These are phyloP conservation scores for Diaporthe ilicicola DNA, from an alignment of 2,329 filamentous ascomycete species.

Conservation along the genomic window DNA sequence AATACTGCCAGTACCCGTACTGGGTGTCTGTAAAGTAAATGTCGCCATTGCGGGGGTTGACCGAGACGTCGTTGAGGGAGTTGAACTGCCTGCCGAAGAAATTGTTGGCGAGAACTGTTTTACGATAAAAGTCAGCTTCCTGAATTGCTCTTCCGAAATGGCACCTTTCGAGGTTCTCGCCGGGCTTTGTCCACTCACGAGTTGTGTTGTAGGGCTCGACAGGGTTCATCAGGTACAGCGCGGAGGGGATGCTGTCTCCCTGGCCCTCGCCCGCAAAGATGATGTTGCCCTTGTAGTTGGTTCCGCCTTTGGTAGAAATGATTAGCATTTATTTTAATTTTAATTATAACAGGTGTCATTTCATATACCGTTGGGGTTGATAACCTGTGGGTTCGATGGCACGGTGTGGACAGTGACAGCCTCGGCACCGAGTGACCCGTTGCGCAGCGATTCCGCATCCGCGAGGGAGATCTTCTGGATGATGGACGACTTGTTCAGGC, in stretches of 20 bases:
- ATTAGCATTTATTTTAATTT: neutral
- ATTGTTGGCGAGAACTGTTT: conserved; percentile 63
- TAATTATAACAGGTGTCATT: too few species aligned
- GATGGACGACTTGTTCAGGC: conserved; percentile 58
- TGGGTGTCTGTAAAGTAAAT: conserved; percentile 72
- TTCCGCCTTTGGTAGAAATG: conserved; percentile 45
- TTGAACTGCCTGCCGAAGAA: conserved; percentile 68
- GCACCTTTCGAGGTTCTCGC: too few species aligned
- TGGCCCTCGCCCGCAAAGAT: conserved; percentile 16
- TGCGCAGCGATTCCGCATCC: conserved; percentile 49
- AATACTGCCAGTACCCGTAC: conserved; percentile 67
- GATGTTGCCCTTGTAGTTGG: conserved; percentile 13
- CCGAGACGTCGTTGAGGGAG: conserved; percentile 65
- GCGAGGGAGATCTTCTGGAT: conserved; percentile 58
- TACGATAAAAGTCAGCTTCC: neutral
- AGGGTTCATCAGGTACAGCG: conserved; percentile 53
- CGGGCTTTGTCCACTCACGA: conserved; percentile 42
- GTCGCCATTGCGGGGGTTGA: conserved; percentile 61
- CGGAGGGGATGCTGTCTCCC: neutral
- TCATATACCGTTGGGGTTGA: conserved; percentile 58
- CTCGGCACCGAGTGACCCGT: conserved; percentile 39
- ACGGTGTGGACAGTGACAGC: conserved; percentile 52
- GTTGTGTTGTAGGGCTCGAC: conserved; percentile 58
- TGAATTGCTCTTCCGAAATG: accelerated
- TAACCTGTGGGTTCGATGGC: conserved; percentile 49